phyloP scores from a whole-genome alignment of 371 early-diverging fungal species.

The Entomophthora muscae region DNA sequence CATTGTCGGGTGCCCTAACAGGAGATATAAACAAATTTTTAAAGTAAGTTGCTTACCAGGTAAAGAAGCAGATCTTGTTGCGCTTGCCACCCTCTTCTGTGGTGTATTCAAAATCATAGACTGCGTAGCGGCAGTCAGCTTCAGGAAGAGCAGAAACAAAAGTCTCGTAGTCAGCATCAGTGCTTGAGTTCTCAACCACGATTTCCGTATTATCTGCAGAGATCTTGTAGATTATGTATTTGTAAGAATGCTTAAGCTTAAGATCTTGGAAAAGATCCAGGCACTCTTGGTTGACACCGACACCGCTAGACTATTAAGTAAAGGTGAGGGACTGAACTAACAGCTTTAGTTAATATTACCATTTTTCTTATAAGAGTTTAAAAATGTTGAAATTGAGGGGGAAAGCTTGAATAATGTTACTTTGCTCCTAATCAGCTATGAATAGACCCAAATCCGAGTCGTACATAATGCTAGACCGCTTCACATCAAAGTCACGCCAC shows the following conservation, averaged over 20 bases:
- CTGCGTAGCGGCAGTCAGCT: slow-evolving; percentile 58
- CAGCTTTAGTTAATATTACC: background rate
- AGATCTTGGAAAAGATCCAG: slow-evolving; percentile 39
- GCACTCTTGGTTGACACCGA: slow-evolving; percentile 40
- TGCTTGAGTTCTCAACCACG: slow-evolving; percentile 39
- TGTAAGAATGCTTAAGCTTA: slow-evolving; percentile 50
- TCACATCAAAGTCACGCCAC: too few species aligned
- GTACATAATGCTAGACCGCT: too few species aligned
- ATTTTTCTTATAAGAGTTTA: background rate
- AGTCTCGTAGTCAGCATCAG: slow-evolving; percentile 31
- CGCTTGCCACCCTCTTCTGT: slow-evolving; percentile 41
- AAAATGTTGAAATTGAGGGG: background rate
- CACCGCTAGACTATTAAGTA: slow-evolving; percentile 46
- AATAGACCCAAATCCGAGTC: too few species aligned
- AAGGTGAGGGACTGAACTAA: background rate
- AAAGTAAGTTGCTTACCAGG: slow-evolving; percentile 27
- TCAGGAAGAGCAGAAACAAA: slow-evolving; percentile 45
- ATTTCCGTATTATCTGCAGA: slow-evolving; percentile 30
- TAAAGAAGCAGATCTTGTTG: slow-evolving; percentile 47
- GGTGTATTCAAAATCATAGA: slow-evolving; percentile 65
- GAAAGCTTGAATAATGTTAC: too few species aligned
- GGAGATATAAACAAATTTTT: background rate
- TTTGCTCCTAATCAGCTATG: too few species aligned
- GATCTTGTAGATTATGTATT: slow-evolving; percentile 65
- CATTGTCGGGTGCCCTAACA: slow-evolving; percentile 61